Evolutionary conservation across 2,329 filamentous ascomycete genomes (phyloP).

Genomic region (Fusarium nelsonii): DNA sequence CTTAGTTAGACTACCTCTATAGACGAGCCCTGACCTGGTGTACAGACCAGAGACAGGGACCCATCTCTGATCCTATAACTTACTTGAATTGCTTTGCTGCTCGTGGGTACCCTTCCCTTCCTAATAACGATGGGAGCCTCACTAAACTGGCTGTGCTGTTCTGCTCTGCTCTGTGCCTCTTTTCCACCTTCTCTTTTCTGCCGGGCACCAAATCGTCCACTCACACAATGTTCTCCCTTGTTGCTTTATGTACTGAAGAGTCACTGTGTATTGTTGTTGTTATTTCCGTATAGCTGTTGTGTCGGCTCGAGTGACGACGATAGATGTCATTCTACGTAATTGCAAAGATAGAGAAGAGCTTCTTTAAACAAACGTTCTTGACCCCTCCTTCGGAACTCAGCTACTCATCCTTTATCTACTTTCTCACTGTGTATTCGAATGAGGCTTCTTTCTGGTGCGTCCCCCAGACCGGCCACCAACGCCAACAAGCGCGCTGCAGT

Average conservation of each 20-base stretch:
- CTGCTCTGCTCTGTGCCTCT: not conserved
- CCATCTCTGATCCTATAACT: conserved; percentile 14
- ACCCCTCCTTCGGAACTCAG: not conserved
- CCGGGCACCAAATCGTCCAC: conserved; percentile 23
- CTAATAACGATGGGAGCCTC: conserved; percentile 30
- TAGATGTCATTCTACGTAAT: not conserved
- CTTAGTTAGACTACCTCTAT: conserved; percentile 19
- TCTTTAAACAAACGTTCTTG: not conserved
- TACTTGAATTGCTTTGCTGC: conserved; percentile 13
- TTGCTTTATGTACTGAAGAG: not conserved
- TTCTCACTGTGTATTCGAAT: not conserved
- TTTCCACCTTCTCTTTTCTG: conserved; percentile 7
- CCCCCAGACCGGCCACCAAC: conserved; percentile 32
- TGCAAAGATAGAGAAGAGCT: not conserved
- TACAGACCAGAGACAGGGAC: not conserved
- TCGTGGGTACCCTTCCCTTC: conserved; percentile 29
- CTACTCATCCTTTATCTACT: not conserved
- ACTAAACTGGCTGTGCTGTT: not conserved
- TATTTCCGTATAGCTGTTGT: conserved; percentile 5
- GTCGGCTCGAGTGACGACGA: not conserved
- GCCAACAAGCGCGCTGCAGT: conserved; percentile 39
- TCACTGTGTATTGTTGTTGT: not conserved
- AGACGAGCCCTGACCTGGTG: conserved; percentile 19
- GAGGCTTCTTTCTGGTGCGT: conserved; percentile 23
- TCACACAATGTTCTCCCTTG: conserved; percentile 22